phyloP scores from a whole-genome alignment of 306 rosid species.

The Senna siamea region DNA sequence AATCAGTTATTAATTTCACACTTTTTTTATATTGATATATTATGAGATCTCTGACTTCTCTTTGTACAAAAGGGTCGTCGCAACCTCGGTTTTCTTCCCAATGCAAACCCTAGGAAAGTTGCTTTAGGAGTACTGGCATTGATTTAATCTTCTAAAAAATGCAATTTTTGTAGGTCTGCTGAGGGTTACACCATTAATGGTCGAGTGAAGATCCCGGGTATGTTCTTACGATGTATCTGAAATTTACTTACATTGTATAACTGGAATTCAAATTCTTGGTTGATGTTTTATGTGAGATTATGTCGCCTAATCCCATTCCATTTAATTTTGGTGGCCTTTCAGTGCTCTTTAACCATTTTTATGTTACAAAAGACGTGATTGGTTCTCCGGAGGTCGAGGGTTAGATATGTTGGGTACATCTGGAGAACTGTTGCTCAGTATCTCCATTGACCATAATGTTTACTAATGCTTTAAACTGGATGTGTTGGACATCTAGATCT shows the following conservation, averaged over 20 bases:
- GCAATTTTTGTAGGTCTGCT: slow-evolving; percentile 49
- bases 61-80: neutral
- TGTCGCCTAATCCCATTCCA: neutral
- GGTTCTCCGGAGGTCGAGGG: neutral
- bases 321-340: neutral
- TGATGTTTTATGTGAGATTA: slow-evolving; percentile 9
- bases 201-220: slow-evolving; percentile 87
- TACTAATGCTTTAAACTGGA: neutral
- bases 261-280: slow-evolving; percentile 14
- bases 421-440: slow-evolving; percentile 5
- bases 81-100: neutral
- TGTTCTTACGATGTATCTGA: slow-evolving; percentile 35
- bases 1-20: neutral
- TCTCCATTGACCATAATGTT: slow-evolving; percentile 6
- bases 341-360: neutral
- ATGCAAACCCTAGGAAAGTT: neutral
- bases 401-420: neutral
- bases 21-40: neutral
- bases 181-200: slow-evolving; percentile 88
- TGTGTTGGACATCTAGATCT: neutral
- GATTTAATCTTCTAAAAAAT: slow-evolving; percentile 21
- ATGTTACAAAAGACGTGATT: neutral
- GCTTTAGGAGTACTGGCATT: slow-evolving; percentile 1
- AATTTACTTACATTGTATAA: slow-evolving; percentile 1
- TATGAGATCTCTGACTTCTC: neutral